Evolutionary conservation across 2,329 filamentous ascomycete genomes (phyloP), one percentile per base, ranked within the genome.

Genomic region (Neonectria sp.): DNA sequence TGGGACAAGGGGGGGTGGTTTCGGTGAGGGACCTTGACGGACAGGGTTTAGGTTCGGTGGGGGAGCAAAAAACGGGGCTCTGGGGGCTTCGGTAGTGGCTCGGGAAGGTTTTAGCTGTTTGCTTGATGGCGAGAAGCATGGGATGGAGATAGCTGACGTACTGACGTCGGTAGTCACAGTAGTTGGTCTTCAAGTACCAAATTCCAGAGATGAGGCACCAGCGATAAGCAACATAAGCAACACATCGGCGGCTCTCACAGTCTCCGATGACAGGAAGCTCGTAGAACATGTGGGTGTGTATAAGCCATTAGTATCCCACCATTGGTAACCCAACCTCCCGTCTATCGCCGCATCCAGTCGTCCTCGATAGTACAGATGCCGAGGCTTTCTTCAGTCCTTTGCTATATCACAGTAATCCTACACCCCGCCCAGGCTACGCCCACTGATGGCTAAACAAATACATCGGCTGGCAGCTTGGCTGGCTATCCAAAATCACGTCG

Each of bases 321-420:
- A n/a, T 35, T 15, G 24, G n/a, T 25, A 11, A 7, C 43, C 25
- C 31, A 55, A n/a, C 33, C 31, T 43, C 52, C 51, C 43, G 40
- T 51, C 43, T 56, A 56, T 56, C 60, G 24, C 40, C 60, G 11
- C 15, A 29, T 49, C 35, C 52, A 55, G 45, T 29, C 51, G 45
- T 49, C 51, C 24, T 51, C 13, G 37, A 33, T n/a, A 25, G 27
- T 35, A 33, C 58, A n/a, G 17, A 48, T 29, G 12, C 17, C 24
- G 21, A 12, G 37, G 24, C 6, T 31, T 11, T 48, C 25, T n/a
- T 37, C 15, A 12, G 9, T 53, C 43, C 21, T 21, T 51, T 43
- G 45, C 61, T 31, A 58, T 63, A 58, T 68, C 65, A 64, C 51
- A 67, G 40, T 68, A 73, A 56, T 72, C 55, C 65, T 73, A 75